These are phyloP conservation scores for Flaveria linearis DNA, from an alignment of 129 eudicot species.

Conservation along the genomic window DNA sequence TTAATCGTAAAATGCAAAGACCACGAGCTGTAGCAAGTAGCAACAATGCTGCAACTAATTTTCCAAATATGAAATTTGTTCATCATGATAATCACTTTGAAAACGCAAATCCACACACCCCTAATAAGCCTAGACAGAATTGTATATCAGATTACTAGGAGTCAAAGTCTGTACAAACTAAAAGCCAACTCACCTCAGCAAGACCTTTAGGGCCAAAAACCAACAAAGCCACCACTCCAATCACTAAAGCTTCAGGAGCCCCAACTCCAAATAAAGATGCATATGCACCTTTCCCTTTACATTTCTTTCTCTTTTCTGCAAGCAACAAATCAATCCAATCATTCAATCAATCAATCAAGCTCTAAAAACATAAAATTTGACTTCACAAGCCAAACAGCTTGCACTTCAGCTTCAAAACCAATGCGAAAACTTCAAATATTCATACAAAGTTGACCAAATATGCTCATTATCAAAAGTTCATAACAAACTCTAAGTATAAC, in stretches of 20 bases:
- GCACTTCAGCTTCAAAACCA: not conserved
- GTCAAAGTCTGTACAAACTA: not conserved
- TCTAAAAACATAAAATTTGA: slow-evolving; percentile 17
- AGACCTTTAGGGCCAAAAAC: slow-evolving; percentile 99
- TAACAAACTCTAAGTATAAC: not conserved
- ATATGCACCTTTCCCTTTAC: slow-evolving; percentile 51
- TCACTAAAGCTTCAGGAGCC: slow-evolving; percentile 95
- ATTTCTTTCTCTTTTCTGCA: slow-evolving; percentile 58
- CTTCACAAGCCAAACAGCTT: not conserved
- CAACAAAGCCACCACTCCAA: slow-evolving; percentile 96
- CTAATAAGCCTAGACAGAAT: not conserved
- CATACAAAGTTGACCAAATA: not conserved
- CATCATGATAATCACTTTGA: not conserved
- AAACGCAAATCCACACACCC: not conserved
- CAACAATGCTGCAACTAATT: not conserved
- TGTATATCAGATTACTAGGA: not conserved
- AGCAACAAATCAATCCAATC: not conserved
- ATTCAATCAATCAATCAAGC: not conserved
- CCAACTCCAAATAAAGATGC: slow-evolving; percentile 99
- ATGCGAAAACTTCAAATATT: not conserved
- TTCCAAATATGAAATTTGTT: not conserved
- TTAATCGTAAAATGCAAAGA: too few species aligned
- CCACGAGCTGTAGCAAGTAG: too few species aligned
- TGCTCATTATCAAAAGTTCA: not conserved
- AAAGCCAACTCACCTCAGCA: slow-evolving; percentile 71